Conservation (phyloP, 768 basidiomycete species). For the Coprinopsis marcescibilis region DNA sequence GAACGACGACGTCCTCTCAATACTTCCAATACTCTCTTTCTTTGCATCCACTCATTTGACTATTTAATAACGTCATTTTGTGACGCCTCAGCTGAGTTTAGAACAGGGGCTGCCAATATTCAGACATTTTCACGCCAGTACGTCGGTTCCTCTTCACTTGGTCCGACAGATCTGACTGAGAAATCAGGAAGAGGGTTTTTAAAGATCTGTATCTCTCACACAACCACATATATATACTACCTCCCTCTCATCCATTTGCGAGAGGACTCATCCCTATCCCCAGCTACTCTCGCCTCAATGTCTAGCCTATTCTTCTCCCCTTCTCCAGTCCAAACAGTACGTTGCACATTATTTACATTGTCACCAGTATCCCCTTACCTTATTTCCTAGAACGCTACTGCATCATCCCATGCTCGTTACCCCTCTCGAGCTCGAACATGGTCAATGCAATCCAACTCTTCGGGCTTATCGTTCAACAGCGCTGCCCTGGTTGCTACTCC, state of each 20-base stretch:
- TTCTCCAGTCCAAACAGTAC: too few relatives aligned
- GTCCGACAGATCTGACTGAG: neutral
- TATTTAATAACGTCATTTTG: neutral
- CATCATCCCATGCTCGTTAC: neutral
- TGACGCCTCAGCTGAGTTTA: neutral
- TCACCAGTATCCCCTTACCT: too few relatives aligned
- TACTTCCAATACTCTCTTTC: too few relatives aligned
- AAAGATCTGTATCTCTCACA: too few relatives aligned
- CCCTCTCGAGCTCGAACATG: neutral
- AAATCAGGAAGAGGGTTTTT: neutral
- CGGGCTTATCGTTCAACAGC: neutral
- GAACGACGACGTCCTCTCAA: too few relatives aligned
- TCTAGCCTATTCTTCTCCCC: too few relatives aligned
- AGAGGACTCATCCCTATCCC: too few relatives aligned
- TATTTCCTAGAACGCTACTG: neutral
- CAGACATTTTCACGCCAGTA: neutral
- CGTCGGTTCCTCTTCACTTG: neutral
- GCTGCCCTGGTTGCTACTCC: neutral
- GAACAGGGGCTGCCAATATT: neutral
- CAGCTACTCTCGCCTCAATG: too few relatives aligned
- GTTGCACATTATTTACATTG: too few relatives aligned
- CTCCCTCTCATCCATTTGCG: too few relatives aligned
- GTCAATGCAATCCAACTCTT: slow-evolving; percentile 2
- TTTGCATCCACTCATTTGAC: neutral
- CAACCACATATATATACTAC: too few relatives aligned